Conservation (phyloP, 1,284 basidiomycete species). For the Apiotrichum veenhuisii region DNA sequence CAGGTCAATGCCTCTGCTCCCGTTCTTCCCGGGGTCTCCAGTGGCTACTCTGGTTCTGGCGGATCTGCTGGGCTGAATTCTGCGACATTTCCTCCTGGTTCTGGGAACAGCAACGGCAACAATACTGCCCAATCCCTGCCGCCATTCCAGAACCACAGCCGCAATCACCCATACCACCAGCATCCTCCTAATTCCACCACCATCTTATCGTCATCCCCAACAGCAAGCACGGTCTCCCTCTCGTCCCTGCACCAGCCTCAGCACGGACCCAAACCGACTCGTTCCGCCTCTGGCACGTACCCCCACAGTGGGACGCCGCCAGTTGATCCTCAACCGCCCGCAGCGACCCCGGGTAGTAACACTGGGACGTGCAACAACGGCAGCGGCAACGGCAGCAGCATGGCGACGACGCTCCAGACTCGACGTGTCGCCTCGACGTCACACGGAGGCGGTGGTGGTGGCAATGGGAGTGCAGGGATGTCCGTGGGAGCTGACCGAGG, state of each 20-base stretch:
- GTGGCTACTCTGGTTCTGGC: no score
- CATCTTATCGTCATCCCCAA: not conserved
- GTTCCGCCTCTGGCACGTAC: no score
- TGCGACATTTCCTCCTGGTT: no score
- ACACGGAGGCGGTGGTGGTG: not conserved
- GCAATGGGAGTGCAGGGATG: not conserved
- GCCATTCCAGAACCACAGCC: no score
- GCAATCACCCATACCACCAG: no score
- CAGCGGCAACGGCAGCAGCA: slow-evolving; percentile 13
- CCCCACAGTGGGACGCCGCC: no score
- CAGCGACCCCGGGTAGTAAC: not conserved
- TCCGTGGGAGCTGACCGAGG: not conserved
- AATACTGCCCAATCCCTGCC: no score
- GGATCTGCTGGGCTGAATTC: not conserved
- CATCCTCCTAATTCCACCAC: no score
- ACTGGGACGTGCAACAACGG: slow-evolving; percentile 7
- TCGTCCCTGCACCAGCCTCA: no score
- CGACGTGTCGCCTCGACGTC: not conserved
- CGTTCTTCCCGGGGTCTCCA: not conserved
- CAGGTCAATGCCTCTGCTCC: not conserved
- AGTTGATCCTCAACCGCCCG: no score
- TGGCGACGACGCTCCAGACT: not conserved
- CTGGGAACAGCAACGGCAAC: no score
- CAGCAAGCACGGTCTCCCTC: not conserved
- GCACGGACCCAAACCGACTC: no score